phyloP scores from a whole-genome alignment of 2,329 filamentous ascomycete genomes.

The Colletotrichum sp. region DNA sequence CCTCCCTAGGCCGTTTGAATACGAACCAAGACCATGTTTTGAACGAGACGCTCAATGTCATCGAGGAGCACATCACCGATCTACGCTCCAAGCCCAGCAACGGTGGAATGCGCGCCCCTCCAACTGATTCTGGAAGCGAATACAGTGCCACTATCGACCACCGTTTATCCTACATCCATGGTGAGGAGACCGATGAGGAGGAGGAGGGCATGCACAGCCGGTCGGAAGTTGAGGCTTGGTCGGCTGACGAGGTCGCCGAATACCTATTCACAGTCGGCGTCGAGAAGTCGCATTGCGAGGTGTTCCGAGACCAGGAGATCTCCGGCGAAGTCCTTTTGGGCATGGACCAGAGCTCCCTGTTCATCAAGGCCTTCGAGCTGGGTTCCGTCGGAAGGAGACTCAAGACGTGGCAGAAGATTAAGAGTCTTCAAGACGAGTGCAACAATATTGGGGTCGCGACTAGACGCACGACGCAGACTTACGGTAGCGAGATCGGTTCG shows the following conservation, averaged over 20 bases:
- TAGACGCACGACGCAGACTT: conserved; percentile 60
- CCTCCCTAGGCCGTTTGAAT: conserved; percentile 40
- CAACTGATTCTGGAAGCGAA: conserved; percentile 85
- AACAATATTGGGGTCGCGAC: conserved; percentile 53
- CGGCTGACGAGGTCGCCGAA: conserved; percentile 81
- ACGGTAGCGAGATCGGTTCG: conserved; percentile 64
- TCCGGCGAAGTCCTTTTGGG: conserved; percentile 89
- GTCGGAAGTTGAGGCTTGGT: conserved; percentile 81
- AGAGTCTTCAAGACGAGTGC: conserved; percentile 87
- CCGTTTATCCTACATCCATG: conserved; percentile 88
- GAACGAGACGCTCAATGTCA: conserved; percentile 93
- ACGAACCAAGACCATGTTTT: conserved; percentile 74
- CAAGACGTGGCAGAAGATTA: conserved; percentile 97
- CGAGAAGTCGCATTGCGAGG: conserved; percentile 88
- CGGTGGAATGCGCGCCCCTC: conserved; percentile 55
- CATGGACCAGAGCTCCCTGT: conserved; percentile 94
- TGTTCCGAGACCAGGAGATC: conserved; percentile 96
- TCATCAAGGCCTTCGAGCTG: conserved; percentile 94
- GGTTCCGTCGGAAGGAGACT: conserved; percentile 88
- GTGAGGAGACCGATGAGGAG: conserved; percentile 94
- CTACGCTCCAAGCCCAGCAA: conserved; percentile 64
- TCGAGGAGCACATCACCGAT: conserved; percentile 95
- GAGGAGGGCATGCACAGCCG: conserved; percentile 73
- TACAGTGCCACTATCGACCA: conserved; percentile 82
- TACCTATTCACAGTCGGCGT: conserved; percentile 86